These are phyloP conservation scores for Fusarium nodosum DNA, from an alignment of 2,329 filamentous ascomycete genomes.

Conservation along the genomic window DNA sequence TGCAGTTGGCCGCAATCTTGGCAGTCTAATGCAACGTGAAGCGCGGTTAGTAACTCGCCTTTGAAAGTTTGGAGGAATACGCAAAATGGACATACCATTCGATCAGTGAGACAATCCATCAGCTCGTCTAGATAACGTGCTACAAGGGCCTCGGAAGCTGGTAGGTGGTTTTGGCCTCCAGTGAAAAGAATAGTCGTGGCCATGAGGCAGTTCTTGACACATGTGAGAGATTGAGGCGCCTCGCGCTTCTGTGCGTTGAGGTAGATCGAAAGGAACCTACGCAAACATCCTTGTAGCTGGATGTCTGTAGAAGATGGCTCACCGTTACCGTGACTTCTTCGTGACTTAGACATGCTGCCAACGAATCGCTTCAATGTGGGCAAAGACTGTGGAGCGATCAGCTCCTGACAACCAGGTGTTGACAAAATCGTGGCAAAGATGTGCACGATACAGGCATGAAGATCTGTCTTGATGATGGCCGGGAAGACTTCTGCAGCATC, in stretches of 20 bases:
- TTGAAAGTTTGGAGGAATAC: background rate
- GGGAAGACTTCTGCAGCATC: slow-evolving; percentile 97
- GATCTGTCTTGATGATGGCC: slow-evolving; percentile 93
- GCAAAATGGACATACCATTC: slow-evolving; percentile 71
- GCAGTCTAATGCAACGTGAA: slow-evolving; percentile 69
- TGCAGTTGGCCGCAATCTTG: slow-evolving; percentile 90
- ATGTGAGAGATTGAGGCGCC: slow-evolving; percentile 79
- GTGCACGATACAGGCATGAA: slow-evolving; percentile 96
- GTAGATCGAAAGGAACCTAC: slow-evolving; percentile 85
- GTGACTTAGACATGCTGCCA: slow-evolving; percentile 73
- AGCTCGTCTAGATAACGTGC: slow-evolving; percentile 82
- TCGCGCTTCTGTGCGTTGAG: slow-evolving; percentile 82
- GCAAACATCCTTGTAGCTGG: slow-evolving; percentile 85
- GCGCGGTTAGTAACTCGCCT: slow-evolving; percentile 23
- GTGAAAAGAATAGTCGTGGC: slow-evolving; percentile 92
- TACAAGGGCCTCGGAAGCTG: slow-evolving; percentile 80
- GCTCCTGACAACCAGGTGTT: slow-evolving; percentile 84
- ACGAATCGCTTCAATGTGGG: slow-evolving; percentile 94
- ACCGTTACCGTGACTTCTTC: slow-evolving; percentile 55
- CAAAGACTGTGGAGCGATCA: slow-evolving; percentile 89
- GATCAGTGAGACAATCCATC: slow-evolving; percentile 83
- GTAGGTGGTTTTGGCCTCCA: slow-evolving; percentile 79
- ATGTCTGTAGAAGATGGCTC: slow-evolving; percentile 67
- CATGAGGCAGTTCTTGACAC: slow-evolving; percentile 93
- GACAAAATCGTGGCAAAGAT: slow-evolving; percentile 95